phyloP scores from a whole-genome alignment of 176 grass and related monocot genomes.

The Oryza glumipatula region DNA sequence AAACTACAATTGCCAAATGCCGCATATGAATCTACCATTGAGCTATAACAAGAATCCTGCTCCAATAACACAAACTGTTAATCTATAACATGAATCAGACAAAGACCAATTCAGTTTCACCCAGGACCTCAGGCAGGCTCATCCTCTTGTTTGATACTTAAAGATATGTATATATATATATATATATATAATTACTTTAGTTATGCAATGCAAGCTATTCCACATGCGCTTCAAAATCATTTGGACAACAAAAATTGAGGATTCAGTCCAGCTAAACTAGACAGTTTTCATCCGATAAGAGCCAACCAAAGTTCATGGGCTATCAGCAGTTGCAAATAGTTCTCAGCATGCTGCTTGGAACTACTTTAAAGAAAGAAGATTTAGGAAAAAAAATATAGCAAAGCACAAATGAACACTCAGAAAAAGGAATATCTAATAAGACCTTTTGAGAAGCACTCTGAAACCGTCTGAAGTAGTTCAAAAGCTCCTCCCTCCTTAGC shows the following conservation, averaged over 20 bases:
- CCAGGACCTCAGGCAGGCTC: neutral
- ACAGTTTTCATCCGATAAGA: conserved; percentile 11
- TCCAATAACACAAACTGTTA: neutral
- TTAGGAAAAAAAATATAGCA: conserved; percentile 5
- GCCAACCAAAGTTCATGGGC: neutral
- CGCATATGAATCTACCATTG: neutral
- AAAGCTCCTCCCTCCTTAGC: conserved; percentile 83
- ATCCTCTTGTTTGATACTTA: conserved; percentile 14
- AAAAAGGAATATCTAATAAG: conserved; percentile 35
- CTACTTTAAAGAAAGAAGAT: conserved; percentile 38
- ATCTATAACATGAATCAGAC: neutral
- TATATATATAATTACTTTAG: conserved; percentile 20
- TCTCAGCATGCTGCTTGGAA: conserved; percentile 13
- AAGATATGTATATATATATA: conserved; percentile 15
- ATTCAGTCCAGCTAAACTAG: conserved; percentile 26
- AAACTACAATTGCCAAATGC: neutral
- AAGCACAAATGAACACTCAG: conserved; percentile 18
- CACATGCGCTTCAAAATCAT: conserved; percentile 18
- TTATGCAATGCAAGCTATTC: conserved; percentile 14
- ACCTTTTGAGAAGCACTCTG: conserved; percentile 88
- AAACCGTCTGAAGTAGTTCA: conserved; percentile 89
- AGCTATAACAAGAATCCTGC: conserved; percentile 2
- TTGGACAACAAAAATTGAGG: conserved; percentile 3
- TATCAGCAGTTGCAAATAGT: conserved; percentile 6
- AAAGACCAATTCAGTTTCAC: conserved; percentile 6